These are phyloP conservation scores for Neurospora sp. DNA, from an alignment of 495 filamentous ascomycete species.

Conservation along the genomic window DNA sequence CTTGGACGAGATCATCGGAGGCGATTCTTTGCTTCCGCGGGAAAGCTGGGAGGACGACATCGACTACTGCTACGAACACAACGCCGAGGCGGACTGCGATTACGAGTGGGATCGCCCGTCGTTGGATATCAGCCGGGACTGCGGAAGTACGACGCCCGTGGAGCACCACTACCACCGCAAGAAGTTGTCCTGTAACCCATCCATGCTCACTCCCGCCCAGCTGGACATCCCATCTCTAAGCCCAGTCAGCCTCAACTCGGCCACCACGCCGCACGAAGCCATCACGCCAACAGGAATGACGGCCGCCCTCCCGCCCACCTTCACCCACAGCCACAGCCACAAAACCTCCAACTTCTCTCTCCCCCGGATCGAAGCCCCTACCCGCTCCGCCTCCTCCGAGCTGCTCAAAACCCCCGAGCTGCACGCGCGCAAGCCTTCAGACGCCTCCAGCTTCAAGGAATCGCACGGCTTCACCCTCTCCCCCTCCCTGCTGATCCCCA, in stretches of 20 bases:
- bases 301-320: background rate
- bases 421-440: constrained; percentile 27
- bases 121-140: constrained; percentile 27
- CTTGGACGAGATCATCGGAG: constrained; percentile 21
- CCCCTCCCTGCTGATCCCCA: constrained; percentile 43
- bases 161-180: constrained; percentile 14
- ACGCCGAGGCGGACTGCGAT: constrained; percentile 79
- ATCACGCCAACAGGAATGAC: constrained; percentile 28
- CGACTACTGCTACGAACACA: constrained; percentile 88
- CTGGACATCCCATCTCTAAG: constrained; percentile 39
- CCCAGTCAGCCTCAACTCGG: constrained; percentile 31
- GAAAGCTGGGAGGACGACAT: constrained; percentile 89
- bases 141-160: constrained; percentile 16
- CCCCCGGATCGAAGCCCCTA: constrained; percentile 20
- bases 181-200: constrained; percentile 13
- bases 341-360: constrained; percentile 34
- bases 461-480: constrained; percentile 45
- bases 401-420: constrained; percentile 16
- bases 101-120: constrained; percentile 70
- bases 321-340: constrained; percentile 8
- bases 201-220: constrained; percentile 29
- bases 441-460: constrained; percentile 43
- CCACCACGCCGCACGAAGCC: constrained; percentile 24
- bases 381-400: constrained; percentile 16
- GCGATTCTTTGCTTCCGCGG: constrained; percentile 26